Evolutionary conservation across 2,329 filamentous ascomycete species (phyloP), one percentile per base, ranked within the genome.

Genomic region (Talaromyces sp.): DNA sequence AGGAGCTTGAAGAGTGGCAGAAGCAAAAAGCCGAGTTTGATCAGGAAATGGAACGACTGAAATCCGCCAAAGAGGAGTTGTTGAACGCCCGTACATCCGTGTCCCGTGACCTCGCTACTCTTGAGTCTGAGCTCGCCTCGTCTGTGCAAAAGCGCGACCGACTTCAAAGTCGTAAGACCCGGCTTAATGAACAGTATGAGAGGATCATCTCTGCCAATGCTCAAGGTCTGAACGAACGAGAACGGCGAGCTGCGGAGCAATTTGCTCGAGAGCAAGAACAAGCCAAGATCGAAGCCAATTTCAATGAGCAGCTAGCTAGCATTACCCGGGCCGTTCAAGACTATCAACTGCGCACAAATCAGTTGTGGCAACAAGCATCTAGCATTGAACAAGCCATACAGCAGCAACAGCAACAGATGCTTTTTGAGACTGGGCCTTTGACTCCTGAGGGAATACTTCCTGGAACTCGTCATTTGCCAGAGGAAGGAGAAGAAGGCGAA

Each of bases 371-470:
- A 67, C 79, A 82, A 71, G 76, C 75, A 49, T 73, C 76, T 47
- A 71, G 74, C 47, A 75, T 81, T 43, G 79, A 81, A 67, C 76
- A 81, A 66, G 75, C 76, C 19, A 78, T 79, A 59, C 78, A 80
- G 56, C 77, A 81, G 64, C 80, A 82, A 64, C 78, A 81, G 54
- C 78, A 80, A 64, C 79, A 78, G 63, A 76, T 78, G 72, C 76
- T 78, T 62, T 69, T 78, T 69, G 79, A 78, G 50, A 75, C 75
- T 60, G 80, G 77, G n/a, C 79, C 79, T 39, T 71, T 82, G 57
- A 87, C 86, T n/a, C 86, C 86, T n/a, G 86, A 88, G 75, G 85
- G 84, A 33, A 81, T 82, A 37, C 75, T 87, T 14, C 84, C 85
- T 27, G 84, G 84, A 64, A 85, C 84, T 10, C 81, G 80, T 66